Evolutionary conservation across 331 rosid species (phyloP), one percentile per base, ranked within the genome.

Genomic region (Malus hybrid): DNA sequence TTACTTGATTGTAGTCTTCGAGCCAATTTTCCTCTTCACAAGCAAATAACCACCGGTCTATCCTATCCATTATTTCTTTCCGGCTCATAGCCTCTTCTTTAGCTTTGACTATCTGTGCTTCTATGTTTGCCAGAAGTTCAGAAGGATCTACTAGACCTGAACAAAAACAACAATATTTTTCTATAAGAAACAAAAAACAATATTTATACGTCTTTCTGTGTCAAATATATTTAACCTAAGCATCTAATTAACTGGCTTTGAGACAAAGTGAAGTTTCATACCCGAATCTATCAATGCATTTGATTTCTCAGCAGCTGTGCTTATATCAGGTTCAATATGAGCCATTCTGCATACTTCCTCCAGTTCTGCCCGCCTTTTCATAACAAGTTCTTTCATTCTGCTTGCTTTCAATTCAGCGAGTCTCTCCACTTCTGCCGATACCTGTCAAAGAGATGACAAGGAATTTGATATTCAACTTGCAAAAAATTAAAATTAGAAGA

Each of bases 1-100:
- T 86, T 86, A 94, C 99, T 81, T 80, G 93, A 84, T 82, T 94
- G 71, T 92, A 94, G 78, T 90, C 92, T 50, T 92, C 97, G 2
- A 95, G 97, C 99, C 99, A 95, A 72, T 92, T 90, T 84, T 95
- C 99, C 88, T 95, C 99, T 79, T 95, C 99, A 74, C 97, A 95
- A 1, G 96, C 97, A 81, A 81, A 86, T 75, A 95, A 90, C 99
- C 97, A 92, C 71, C 92, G 88, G 63, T 95, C 97, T 55, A 95
- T 89, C 81, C 92, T 83, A 79, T 92, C 99, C 67, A 84, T 90
- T 76, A 95, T 86, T 24, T 95, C 99, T 82, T 87, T 95, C 75
- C 99, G 85, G 85, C 93, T 89, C 72, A 83, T 46, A 71, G 97
- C 99, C 86, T 92, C 99, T 73, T 86, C 86, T 83, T 90, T 92